These are phyloP conservation scores for Carallia pectinifolia DNA, from an alignment of 345 rosid genomes.

Conservation along the genomic window DNA sequence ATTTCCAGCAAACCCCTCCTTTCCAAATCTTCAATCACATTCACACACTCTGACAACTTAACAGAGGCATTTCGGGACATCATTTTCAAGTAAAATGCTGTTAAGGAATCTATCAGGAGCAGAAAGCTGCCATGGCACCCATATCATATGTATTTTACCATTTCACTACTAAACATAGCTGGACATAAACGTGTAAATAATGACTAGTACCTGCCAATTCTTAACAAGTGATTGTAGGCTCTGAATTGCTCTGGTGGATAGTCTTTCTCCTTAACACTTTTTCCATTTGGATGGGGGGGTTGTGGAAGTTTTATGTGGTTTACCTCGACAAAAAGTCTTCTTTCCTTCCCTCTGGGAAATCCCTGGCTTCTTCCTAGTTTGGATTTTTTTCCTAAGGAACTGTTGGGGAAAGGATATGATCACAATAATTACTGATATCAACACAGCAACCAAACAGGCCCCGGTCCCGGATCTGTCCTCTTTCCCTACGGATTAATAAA, in stretches of 20 bases:
- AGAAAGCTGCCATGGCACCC: too few species aligned
- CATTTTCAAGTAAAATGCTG: constrained; percentile 23
- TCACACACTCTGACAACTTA: constrained; percentile 73
- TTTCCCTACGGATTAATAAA: too few species aligned
- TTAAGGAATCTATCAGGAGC: background rate
- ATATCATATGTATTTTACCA: too few species aligned
- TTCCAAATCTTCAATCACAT: constrained; percentile 75
- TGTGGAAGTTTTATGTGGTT: background rate
- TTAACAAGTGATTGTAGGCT: background rate
- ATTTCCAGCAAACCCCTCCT: constrained; percentile 58
- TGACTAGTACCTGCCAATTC: background rate
- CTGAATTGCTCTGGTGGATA: background rate
- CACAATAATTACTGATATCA: too few species aligned
- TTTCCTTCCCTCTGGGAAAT: background rate
- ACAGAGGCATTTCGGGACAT: constrained; percentile 38
- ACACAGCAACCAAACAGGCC: too few species aligned
- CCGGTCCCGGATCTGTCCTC: too few species aligned
- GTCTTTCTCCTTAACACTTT: background rate
- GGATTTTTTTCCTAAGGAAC: background rate
- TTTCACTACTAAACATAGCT: background rate
- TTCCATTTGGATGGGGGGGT: background rate
- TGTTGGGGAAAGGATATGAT: background rate
- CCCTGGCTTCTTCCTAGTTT: background rate
- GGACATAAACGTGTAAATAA: background rate
- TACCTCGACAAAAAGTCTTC: background rate